Conservation (phyloP, 352 stramenopile species). For the Pseudoperonospora humuli region DNA sequence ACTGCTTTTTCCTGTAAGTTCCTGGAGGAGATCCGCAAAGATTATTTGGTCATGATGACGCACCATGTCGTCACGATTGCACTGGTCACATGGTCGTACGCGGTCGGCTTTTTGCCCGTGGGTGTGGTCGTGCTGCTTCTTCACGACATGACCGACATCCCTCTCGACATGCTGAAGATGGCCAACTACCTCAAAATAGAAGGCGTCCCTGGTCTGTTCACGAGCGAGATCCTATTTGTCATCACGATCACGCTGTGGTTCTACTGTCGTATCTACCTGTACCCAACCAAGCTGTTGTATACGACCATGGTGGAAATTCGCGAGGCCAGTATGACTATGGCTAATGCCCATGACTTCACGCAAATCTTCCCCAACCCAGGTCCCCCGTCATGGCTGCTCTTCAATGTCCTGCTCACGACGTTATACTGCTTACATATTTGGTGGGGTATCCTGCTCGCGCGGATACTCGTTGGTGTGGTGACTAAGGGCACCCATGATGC, state of each 20-base stretch:
- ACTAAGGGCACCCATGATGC: conserved; percentile 69
- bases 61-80: conserved; percentile 85
- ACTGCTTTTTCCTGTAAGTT: conserved; percentile 87
- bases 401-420: conserved; percentile 68
- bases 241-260: conserved; percentile 58
- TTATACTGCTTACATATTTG: conserved; percentile 81
- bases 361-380: conserved; percentile 57
- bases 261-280: conserved; percentile 85
- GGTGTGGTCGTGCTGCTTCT: conserved; percentile 79
- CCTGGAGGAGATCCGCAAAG: conserved; percentile 82
- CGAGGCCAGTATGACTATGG: conserved; percentile 66
- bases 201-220: conserved; percentile 55
- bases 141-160: conserved; percentile 85
- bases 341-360: conserved; percentile 59
- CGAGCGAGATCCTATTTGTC: conserved; percentile 69
- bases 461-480: conserved; percentile 57
- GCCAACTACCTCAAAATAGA: conserved; percentile 86
- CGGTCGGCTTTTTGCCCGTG: conserved; percentile 70
- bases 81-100: conserved; percentile 80
- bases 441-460: conserved; percentile 72
- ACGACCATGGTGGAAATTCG: conserved; percentile 65
- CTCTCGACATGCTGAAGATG: conserved; percentile 87
- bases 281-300: conserved; percentile 74
- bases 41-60: conserved; percentile 88
- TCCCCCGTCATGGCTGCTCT: conserved; percentile 75